Base-by-base conservation (phyloP, 805 yeast species). In the Saccharomyces eubayanus region DNA sequence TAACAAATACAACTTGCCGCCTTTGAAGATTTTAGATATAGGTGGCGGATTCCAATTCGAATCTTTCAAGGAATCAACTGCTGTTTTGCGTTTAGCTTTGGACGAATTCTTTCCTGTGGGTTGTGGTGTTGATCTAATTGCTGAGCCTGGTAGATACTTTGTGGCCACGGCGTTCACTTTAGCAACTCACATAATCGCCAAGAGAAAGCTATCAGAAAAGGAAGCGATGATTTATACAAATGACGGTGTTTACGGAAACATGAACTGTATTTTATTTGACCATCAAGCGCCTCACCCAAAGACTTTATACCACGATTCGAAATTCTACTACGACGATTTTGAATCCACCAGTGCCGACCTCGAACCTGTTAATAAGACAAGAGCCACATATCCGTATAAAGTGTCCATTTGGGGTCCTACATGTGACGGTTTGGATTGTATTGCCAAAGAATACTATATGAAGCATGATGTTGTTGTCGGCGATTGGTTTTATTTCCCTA, bases 341-440 rank as follows among this genome's bases (percentile, higher is more conserved):
- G 64, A 64, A 43, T 62, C 71, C 28, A 53, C 67, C 1, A 57
- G 66, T 0, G 53, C 51, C n/a, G 50, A 20, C 14, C 31, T 46
- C 29, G 30, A 45, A 20, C 29, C 48, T 12, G 45, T n/a, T 12
- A 41, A 8, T 1, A 51, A 36, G 14, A 43, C 56, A 5, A 52
- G 40, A 29, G 41, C 47, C 6, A 54, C 49, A 6, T 56, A 59
- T 43, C 66, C 69, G 46, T 63, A 69, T 58, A 69, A 68, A 47
- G 85, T 79, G 51, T 87, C 96, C 3, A 78, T 94, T 56, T 92
- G 99, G 99, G 99, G 99, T 5, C 99, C 98, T 47, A 92, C 98
- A 20, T 92, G 99, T 73, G 99, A 92, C 72, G 97, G 97, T 2
- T 76, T 92, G 58, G 99, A 92, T 70, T 86, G 96, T 69, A 81